Conservation (phyloP, 768 basidiomycete species). For the Pleurotus cornucopiae region DNA sequence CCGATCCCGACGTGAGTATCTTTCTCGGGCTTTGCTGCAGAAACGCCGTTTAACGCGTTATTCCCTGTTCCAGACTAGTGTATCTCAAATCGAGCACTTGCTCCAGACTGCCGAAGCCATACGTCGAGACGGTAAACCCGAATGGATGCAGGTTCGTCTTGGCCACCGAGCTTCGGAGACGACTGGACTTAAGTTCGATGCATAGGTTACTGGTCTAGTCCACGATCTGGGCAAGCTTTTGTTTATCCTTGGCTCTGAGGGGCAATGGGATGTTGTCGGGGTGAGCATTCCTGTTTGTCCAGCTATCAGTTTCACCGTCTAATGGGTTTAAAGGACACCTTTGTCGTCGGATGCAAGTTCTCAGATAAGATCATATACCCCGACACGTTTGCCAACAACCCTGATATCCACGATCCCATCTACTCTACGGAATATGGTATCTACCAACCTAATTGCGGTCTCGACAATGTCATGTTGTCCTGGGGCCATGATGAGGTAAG, state of each 20-base stretch:
- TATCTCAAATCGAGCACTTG: slow-evolving; percentile 88
- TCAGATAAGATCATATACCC: slow-evolving; percentile 82
- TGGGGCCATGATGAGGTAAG: slow-evolving; percentile 91
- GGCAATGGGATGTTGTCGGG: slow-evolving; percentile 95
- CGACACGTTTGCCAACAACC: slow-evolving; percentile 72
- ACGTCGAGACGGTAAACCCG: slow-evolving; percentile 78
- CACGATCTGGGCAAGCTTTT: slow-evolving; percentile 90
- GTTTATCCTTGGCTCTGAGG: slow-evolving; percentile 78
- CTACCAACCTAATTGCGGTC: slow-evolving; percentile 74
- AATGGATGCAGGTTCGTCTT: slow-evolving; percentile 75
- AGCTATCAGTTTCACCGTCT: slow-evolving; percentile 4
- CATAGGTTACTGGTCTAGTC: slow-evolving; percentile 70
- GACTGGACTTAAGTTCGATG: slow-evolving; percentile 11
- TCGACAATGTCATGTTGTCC: slow-evolving; percentile 83
- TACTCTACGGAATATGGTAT: slow-evolving; percentile 74
- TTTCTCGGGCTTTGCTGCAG: background rate
- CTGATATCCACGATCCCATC: slow-evolving; percentile 58
- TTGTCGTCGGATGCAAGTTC: slow-evolving; percentile 81
- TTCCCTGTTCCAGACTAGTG: slow-evolving; percentile 44
- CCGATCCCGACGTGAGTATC: slow-evolving; percentile 75
- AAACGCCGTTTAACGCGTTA: slow-evolving; percentile 17
- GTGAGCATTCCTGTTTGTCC: slow-evolving; percentile 34
- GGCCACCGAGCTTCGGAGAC: background rate
- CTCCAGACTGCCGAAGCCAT: slow-evolving; percentile 92
- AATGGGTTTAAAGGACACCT: slow-evolving; percentile 33